Percentiles rank a stretch among this genome's conserved stretches.
Evolutionary conservation across 2,329 filamentous ascomycete species (phyloP).

Genomic region (Xylariaceae sp.): DNA sequence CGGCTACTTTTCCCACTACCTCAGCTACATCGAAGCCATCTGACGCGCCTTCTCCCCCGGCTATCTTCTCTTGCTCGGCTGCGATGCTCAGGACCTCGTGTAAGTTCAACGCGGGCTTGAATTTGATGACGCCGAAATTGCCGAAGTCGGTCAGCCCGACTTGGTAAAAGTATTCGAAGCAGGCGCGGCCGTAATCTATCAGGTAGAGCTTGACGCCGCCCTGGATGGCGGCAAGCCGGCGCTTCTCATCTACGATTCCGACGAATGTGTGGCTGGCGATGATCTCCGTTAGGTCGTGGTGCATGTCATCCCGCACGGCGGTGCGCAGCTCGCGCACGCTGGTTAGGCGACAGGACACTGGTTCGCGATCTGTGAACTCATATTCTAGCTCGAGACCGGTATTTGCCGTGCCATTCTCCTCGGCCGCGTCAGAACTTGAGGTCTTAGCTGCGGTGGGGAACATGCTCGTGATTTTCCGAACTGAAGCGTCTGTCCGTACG

Average conservation of each 20-base stretch:
- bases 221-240: slow-evolving; percentile 88
- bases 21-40: slow-evolving; percentile 62
- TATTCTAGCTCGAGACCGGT: slow-evolving; percentile 49
- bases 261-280: slow-evolving; percentile 89
- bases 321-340: slow-evolving; percentile 82
- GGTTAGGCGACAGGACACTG: slow-evolving; percentile 67
- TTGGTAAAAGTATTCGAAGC: slow-evolving; percentile 92
- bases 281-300: slow-evolving; percentile 80
- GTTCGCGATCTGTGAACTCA: slow-evolving; percentile 64
- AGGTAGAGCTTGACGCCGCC: slow-evolving; percentile 88
- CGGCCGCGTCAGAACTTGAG: slow-evolving; percentile 30
- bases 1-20: slow-evolving; percentile 61
- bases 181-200: slow-evolving; percentile 84
- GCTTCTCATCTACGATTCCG: slow-evolving; percentile 81
- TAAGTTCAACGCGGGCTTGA: slow-evolving; percentile 71
- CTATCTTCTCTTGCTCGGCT: slow-evolving; percentile 64
- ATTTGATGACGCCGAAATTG: slow-evolving; percentile 82
- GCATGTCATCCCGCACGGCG: slow-evolving; percentile 74
- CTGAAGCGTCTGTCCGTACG: slow-evolving; percentile 80
- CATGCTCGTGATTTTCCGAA: slow-evolving; percentile 97
- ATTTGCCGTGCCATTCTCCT: slow-evolving; percentile 24
- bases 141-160: slow-evolving; percentile 91
- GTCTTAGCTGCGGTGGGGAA: slow-evolving; percentile 55
- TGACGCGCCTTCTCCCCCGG: slow-evolving; percentile 27
- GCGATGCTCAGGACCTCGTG: slow-evolving; percentile 67